Base-by-base conservation (phyloP, 1,284 basidiomycete species). In the Sporisorium scitamineum region DNA sequence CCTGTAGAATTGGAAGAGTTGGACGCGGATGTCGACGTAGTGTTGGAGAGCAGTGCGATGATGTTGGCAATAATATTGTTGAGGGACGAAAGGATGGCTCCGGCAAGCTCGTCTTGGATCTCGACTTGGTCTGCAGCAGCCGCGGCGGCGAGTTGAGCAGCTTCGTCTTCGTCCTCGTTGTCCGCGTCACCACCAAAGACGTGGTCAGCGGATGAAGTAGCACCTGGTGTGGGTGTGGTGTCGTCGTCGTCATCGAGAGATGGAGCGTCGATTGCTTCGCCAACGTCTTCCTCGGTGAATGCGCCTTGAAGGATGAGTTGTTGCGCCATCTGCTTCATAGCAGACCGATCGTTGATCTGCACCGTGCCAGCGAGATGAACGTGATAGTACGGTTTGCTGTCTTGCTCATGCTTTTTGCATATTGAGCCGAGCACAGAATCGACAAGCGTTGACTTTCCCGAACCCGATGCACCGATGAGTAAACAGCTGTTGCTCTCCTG, bases 401-500 rank as follows among this genome's bases (percentile, higher is more conserved):
- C 20, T 41, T 55, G 44, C 11, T 11, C 18, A 34, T 20, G 11
- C 6, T 22, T 34, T 5, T 31, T 61, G 57, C 20, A 10, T 29
- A 82, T 54, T 0, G 60, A 53, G 0, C 61, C 37, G 2, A 84
- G 65, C n/a, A 79, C 79, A 2, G 80, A 81, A 14, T 81, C 64
- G 7, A 83, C 65, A 2, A 84, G 67, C 50, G 79, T 20, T 2
- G 47, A 45, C 55, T 84, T 84, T 0, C 83, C 83, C 8, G 75
- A 63, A 0, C 83, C 83, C 2, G 66, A 48, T 5, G 79, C 69
- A 14, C 83, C 83, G 45, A 84, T 66, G 18, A 84, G 58, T 24
- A 84, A 61, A 22, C 73, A 77, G 54, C 82, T 84, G 39, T 84
- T 84, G 41, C 82, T 80, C 59, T 84, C 79, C 26, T 76, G 73